phyloP scores from a whole-genome alignment of 2,329 filamentous ascomycete genomes.

The Diaporthe helianthi region DNA sequence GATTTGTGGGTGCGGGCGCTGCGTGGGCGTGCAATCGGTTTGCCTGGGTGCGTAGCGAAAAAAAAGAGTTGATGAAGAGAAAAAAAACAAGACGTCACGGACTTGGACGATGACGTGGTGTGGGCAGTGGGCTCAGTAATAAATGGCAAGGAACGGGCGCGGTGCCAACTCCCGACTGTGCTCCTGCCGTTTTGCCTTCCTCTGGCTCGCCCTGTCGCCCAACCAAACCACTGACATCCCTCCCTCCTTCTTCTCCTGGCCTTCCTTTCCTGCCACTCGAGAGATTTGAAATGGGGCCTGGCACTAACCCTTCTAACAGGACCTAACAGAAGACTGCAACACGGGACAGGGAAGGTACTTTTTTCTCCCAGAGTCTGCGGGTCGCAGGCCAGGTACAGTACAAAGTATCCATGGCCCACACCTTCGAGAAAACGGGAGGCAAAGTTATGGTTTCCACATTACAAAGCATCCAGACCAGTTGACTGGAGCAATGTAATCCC shows the following conservation, averaged over 20 bases:
- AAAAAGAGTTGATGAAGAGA: conserved; percentile 34
- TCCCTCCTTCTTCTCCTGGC: neutral
- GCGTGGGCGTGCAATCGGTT: conserved; percentile 13
- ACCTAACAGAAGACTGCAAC: conserved; percentile 15
- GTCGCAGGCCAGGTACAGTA: conserved; percentile 19
- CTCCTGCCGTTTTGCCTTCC: conserved; percentile 13
- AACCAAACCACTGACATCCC: neutral
- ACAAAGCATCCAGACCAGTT: conserved; percentile 30
- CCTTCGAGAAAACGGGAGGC: conserved; percentile 11
- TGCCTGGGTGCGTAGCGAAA: conserved; percentile 24
- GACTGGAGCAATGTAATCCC: conserved; percentile 18
- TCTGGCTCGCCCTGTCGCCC: neutral
- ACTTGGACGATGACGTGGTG: conserved; percentile 36
- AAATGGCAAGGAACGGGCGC: conserved; percentile 32
- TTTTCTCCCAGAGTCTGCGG: neutral
- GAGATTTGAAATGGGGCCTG: conserved; percentile 25
- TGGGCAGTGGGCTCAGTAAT: conserved; percentile 34
- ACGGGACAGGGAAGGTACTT: conserved; percentile 16
- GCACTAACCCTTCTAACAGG: conserved; percentile 26
- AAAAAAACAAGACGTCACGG: conserved; percentile 35
- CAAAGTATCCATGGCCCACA: conserved; percentile 10
- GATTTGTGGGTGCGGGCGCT: conserved; percentile 10
- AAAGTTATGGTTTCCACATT: conserved; percentile 28
- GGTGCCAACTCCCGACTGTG: conserved; percentile 18
- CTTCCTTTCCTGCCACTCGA: conserved; percentile 13